These are phyloP conservation scores for Astragalus membranaceus DNA, from an alignment of 306 rosid genomes.

Conservation along the genomic window DNA sequence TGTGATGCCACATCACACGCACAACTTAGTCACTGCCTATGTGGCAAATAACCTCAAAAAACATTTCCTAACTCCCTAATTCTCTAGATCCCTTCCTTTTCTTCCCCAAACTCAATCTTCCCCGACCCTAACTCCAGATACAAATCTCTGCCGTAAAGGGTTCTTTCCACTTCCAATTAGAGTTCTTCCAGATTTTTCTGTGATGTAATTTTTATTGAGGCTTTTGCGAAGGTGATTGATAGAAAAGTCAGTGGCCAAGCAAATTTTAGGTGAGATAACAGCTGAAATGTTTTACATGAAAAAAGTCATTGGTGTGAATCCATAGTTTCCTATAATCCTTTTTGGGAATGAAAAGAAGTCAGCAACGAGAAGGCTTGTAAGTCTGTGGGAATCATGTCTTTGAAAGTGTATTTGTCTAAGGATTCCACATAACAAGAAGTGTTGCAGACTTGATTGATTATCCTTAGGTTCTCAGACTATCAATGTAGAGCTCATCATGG, in stretches of 20 bases:
- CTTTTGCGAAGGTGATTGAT: neutral
- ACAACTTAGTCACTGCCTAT: too few relatives aligned
- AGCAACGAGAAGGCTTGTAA: slow-evolving; percentile 53
- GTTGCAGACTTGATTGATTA: neutral
- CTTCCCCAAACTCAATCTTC: too few relatives aligned
- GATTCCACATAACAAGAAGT: slow-evolving; percentile 37
- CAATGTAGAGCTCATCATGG: too few relatives aligned
- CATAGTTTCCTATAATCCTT: slow-evolving; percentile 59
- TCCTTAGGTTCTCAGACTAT: neutral
- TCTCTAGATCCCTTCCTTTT: too few relatives aligned
- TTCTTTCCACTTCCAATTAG: too few relatives aligned
- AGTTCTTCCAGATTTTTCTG: too few relatives aligned
- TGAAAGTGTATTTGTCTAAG: slow-evolving; percentile 43
- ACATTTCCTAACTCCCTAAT: too few relatives aligned
- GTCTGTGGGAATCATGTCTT: slow-evolving; percentile 52
- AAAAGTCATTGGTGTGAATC: slow-evolving; percentile 46
- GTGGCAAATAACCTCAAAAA: too few relatives aligned
- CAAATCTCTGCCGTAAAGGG: too few relatives aligned
- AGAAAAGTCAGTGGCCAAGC: slow-evolving; percentile 29
- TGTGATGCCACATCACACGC: too few relatives aligned
- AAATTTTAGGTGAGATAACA: slow-evolving; percentile 44
- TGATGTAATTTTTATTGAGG: neutral
- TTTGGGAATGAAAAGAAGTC: slow-evolving; percentile 65
- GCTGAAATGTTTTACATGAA: slow-evolving; percentile 40
- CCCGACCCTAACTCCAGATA: too few relatives aligned